Evolutionary conservation across 306 rosid species (phyloP).

Genomic region (Luffa aegyptiaca): DNA sequence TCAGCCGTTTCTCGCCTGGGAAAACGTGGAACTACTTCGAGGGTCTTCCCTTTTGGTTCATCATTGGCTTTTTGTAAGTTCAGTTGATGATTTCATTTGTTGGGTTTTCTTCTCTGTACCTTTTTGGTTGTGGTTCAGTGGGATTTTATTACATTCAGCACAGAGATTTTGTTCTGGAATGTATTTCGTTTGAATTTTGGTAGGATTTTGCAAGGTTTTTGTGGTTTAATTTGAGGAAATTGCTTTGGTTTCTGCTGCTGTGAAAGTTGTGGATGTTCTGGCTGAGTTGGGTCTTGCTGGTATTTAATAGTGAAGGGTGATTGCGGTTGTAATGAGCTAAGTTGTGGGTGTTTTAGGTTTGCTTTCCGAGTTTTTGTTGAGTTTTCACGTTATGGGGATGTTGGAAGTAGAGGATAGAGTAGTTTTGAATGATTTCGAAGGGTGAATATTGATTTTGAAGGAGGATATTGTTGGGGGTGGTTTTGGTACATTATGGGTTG

Average conservation of each 20-base stretch:
- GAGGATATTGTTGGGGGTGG: slow-evolving; percentile 31
- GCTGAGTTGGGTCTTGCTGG: neutral
- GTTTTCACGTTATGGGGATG: slow-evolving; percentile 4
- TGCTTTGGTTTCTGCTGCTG: neutral
- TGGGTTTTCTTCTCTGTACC: neutral
- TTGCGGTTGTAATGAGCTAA: neutral
- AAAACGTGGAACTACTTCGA: neutral
- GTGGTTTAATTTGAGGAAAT: neutral
- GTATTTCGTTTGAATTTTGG: neutral
- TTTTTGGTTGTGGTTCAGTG: neutral
- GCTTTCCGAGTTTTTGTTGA: neutral
- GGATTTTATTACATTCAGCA: neutral
- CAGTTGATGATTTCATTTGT: neutral
- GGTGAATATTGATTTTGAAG: slow-evolving; percentile 36
- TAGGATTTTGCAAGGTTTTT: neutral
- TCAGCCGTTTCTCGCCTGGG: neutral
- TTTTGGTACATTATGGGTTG: slow-evolving; percentile 67
- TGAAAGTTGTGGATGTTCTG: neutral
- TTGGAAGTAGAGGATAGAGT: neutral
- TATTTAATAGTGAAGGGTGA: neutral
- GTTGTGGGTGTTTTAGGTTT: neutral
- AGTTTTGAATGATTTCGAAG: slow-evolving; percentile 21
- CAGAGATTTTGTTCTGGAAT: neutral
- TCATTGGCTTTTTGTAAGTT: neutral
- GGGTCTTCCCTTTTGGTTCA: neutral